These are phyloP conservation scores for Mimosa bimucronata DNA, from an alignment of 306 rosid genomes.

Conservation along the genomic window DNA sequence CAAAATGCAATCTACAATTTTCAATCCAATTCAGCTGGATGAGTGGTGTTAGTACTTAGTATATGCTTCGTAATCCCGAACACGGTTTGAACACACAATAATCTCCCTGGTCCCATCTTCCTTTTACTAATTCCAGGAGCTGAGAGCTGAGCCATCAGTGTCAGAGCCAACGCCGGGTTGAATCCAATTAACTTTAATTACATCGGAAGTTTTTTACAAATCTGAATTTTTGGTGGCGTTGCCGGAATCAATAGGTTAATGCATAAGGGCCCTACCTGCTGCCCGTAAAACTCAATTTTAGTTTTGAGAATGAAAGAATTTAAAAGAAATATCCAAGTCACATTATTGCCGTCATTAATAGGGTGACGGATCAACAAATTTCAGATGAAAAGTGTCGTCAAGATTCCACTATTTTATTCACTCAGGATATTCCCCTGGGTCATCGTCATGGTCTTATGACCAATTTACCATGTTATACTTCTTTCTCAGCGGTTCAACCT, in stretches of 20 bases:
- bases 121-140: background rate
- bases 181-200: background rate
- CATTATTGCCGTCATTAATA: background rate
- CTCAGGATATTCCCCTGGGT: constrained; percentile 8
- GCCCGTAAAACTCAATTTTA: constrained; percentile 14
- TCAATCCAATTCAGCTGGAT: background rate
- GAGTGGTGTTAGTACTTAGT: too few species aligned
- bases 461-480: background rate
- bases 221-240: constrained; percentile 10
- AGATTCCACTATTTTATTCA: background rate
- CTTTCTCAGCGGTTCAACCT: background rate
- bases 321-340: background rate
- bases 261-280: constrained; percentile 15
- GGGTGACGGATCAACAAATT: constrained; percentile 17
- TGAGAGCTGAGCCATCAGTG: too few species aligned
- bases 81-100: background rate
- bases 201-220: background rate
- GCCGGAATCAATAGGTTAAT: background rate
- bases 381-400: constrained; percentile 44
- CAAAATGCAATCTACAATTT: background rate
- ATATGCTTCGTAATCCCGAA: background rate
- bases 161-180: too few species aligned
- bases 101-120: background rate
- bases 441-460: background rate
- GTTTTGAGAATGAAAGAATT: background rate